A percentile compares a stretch with the other conserved stretches of the same genome.
Evolutionary conservation across 169 alveolate genomes (phyloP).

Genomic region (Cryptosporidium sp.): DNA sequence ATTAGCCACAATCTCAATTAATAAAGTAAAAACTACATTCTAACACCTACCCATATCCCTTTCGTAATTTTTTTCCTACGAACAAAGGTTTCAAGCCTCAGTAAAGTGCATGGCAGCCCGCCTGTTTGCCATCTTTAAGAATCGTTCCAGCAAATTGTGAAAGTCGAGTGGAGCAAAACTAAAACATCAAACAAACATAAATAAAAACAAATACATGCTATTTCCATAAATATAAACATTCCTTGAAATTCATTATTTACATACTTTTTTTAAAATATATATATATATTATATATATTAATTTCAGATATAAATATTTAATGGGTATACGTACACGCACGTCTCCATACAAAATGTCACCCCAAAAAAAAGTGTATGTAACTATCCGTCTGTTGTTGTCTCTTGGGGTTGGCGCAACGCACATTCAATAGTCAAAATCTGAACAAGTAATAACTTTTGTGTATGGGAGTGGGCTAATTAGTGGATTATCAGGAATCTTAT

Average conservation of each 20-base stretch:
- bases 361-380: constrained; percentile 74
- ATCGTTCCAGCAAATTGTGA: not conserved
- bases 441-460: constrained; percentile 65
- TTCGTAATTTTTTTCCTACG: not conserved
- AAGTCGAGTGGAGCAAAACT: not conserved
- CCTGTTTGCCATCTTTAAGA: not conserved
- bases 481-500: constrained; percentile 19
- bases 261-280: too few species aligned
- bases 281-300: constrained; percentile 28
- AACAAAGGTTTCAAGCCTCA: not conserved
- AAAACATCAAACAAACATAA: not conserved
- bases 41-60: not conserved
- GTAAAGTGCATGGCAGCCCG: constrained; percentile 15
- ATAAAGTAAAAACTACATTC: too few species aligned
- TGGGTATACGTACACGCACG: constrained; percentile 36
- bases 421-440: constrained; percentile 74
- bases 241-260: not conserved
- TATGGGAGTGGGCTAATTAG: constrained; percentile 71
- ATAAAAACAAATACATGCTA: not conserved
- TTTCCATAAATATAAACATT: not conserved
- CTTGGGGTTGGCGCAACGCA: constrained; percentile 77
- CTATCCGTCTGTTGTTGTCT: constrained; percentile 76
- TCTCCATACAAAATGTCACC: constrained; percentile 66
- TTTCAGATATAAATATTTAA: constrained; percentile 55
- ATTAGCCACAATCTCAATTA: too few species aligned